Evolutionary conservation across 257 asterid genomes (phyloP), one percentile per base, ranked within the genome.

Genomic region (Nicotiana obtusifolia): DNA sequence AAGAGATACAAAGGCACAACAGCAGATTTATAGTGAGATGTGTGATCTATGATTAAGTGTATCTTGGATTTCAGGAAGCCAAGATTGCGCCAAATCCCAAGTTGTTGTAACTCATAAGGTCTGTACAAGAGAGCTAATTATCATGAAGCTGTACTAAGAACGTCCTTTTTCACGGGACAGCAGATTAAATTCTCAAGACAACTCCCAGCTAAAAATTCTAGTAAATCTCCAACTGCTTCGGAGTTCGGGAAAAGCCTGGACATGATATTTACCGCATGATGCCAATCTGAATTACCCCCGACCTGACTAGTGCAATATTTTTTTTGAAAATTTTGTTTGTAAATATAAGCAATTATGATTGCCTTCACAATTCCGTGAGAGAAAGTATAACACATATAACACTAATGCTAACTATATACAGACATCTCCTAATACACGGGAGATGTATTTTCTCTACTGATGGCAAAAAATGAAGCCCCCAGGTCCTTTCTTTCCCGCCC

Each of bases 121-220:
- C 61, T 47, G 78, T 47, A 73, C 61, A 73, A 73, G 60, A 73
- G 78, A 73, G 37, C 61, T 73, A 73, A 44, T 44, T 44, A 22
- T 56, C 20, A 73, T 7, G 16, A 49, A 75, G 62, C 16, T 47
- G 35, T 49, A 44, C 60, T 41, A 22, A 5, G 4, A 44, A 75
- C 20, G 9, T 15, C 56, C 44, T 7, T 75, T 44, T 49, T 49
- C 80, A 75, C 62, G 44, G 9, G 26, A 26, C 64, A 75, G 15
- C 24, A 49, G 41, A 60, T 24, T 24, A 75, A 75, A 24, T 49
- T 73, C 20, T 49, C 15, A 49, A 4, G 3, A n/a, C 41, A 24
- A 64, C 80, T 54, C 79, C 80, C 62, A 26, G 28, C 62, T 24
- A 49, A 33, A 75, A 49, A 49, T 44, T 11, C 57, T 47, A 73